These are phyloP conservation scores for Dioszegia hungarica DNA, from an alignment of 768 basidiomycete species.

Conservation along the genomic window DNA sequence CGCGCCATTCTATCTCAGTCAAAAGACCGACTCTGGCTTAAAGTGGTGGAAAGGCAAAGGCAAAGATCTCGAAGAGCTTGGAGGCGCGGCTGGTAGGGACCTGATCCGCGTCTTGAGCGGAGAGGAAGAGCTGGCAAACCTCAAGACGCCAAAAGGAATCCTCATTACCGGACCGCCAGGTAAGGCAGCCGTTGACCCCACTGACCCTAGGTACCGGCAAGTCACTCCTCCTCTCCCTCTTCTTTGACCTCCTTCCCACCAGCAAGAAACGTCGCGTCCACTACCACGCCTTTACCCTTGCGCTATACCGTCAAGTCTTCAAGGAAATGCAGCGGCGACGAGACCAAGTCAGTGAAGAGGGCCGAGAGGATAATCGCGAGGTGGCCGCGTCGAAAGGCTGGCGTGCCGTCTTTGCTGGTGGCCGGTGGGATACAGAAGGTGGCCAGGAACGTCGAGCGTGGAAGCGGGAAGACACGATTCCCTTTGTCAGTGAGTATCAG, in stretches of 20 bases:
- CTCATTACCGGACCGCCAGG: slow-evolving; percentile 55
- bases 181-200: not conserved
- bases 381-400: slow-evolving; percentile 31
- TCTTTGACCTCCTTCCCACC: slow-evolving; percentile 57
- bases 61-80: slow-evolving; percentile 17
- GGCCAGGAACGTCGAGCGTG: slow-evolving; percentile 32
- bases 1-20: slow-evolving; percentile 16
- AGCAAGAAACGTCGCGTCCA: slow-evolving; percentile 58
- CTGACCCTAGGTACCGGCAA: slow-evolving; percentile 53
- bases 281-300: slow-evolving; percentile 59
- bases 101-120: slow-evolving; percentile 54
- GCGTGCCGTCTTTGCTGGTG: slow-evolving; percentile 47
- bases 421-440: slow-evolving; percentile 41
- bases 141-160: slow-evolving; percentile 58
- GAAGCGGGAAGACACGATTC: slow-evolving; percentile 45
- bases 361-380: slow-evolving; percentile 37
- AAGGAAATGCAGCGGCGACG: slow-evolving; percentile 52
- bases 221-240: slow-evolving; percentile 58
- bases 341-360: slow-evolving; percentile 6
- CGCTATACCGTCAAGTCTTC: slow-evolving; percentile 58
- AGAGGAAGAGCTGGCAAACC: slow-evolving; percentile 56
- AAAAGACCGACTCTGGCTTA: not conserved
- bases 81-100: slow-evolving; percentile 23
- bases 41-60: slow-evolving; percentile 25
- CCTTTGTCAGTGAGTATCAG: slow-evolving; percentile 43